Base-by-base conservation (phyloP, 2,329 filamentous ascomycete genomes). In the Magnaporthales sp. region DNA sequence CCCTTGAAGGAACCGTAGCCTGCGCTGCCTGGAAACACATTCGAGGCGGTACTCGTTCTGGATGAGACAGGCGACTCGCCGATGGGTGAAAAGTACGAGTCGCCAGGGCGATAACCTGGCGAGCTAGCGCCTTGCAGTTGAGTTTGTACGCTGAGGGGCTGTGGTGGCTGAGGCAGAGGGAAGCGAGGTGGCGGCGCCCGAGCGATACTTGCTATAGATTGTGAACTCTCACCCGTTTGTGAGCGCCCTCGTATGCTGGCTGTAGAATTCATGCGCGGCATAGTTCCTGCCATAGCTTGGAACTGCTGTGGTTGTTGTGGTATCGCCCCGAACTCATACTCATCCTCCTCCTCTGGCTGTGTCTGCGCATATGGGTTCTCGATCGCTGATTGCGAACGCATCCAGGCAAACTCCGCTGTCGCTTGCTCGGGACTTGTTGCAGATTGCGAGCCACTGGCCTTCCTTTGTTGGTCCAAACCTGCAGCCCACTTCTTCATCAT, bases 71-170 rank as follows among this genome's bases (percentile, higher is more conserved):
- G 91, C 0, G 91, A 92, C 66, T 97, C 93, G 38, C 84, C 85
- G 2, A 89, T 85, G 0, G 95, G 95, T 0, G 94, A 98, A 77
- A 99, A 99, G 78, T 97, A 98, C 3, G 93, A 97, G 67, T 93
- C 92, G n/a, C 82, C 86, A 46, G 80, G 82, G 65, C 86, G 83
- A 24, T 86, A 81, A 29, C 82, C 80, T 1, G 91, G 90, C 15
- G 90, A 91, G 65, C 78, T 77, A 64, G 81, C 77, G 22, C 73
- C 70, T 9, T 70, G 70, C 63, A 77, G 70, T 69, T 83, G 80
- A 0, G 85, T 89, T 72, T 94, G 91, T 29, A 97, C 78, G 68
- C 87, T 92, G 61, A 97, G 83, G 56, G 85, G 77, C 1, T 77
- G 75, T 1, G 85, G 81, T 0, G 82, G 82, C 30, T 84, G 81